A percentile compares a stretch with the other conserved stretches of the same genome.
Evolutionary conservation across 305 asterid species (phyloP).

Genomic region (Solanum hybrid): DNA sequence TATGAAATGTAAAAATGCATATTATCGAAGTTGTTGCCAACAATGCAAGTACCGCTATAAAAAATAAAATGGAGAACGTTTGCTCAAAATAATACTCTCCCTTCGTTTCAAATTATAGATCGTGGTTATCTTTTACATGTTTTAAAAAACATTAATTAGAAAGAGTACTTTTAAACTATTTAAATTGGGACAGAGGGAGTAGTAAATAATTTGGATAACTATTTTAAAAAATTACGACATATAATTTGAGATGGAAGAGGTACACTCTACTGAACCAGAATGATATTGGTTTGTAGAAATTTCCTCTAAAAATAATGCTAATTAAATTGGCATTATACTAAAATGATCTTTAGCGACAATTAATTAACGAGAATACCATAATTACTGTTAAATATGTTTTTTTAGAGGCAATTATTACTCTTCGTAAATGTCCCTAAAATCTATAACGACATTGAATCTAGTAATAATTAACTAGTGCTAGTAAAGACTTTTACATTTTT

Average conservation of each 20-base stretch:
- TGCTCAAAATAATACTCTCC: neutral
- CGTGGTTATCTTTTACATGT: neutral
- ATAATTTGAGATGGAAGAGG: neutral
- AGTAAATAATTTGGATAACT: neutral
- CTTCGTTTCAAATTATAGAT: neutral
- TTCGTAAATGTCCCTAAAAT: too few relatives aligned
- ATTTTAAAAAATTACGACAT: neutral
- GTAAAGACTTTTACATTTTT: too few relatives aligned
- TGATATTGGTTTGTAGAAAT: neutral
- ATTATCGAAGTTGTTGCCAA: neutral
- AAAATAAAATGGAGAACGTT: neutral
- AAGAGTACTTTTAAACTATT: too few relatives aligned
- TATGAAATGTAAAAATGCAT: neutral
- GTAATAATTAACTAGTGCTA: too few relatives aligned
- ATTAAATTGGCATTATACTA: neutral
- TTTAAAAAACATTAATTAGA: too few relatives aligned
- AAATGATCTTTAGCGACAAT: too few relatives aligned
- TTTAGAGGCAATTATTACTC: neutral
- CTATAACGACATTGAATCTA: too few relatives aligned
- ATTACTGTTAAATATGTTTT: too few relatives aligned
- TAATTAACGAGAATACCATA: neutral
- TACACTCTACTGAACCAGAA: neutral
- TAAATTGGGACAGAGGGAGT: neutral
- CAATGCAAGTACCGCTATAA: neutral
- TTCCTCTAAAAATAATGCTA: neutral